Percentiles rank a stretch among this genome's conserved stretches.
Conservation (phyloP, 495 filamentous ascomycete species). For the Aspergillus sparsus region DNA sequence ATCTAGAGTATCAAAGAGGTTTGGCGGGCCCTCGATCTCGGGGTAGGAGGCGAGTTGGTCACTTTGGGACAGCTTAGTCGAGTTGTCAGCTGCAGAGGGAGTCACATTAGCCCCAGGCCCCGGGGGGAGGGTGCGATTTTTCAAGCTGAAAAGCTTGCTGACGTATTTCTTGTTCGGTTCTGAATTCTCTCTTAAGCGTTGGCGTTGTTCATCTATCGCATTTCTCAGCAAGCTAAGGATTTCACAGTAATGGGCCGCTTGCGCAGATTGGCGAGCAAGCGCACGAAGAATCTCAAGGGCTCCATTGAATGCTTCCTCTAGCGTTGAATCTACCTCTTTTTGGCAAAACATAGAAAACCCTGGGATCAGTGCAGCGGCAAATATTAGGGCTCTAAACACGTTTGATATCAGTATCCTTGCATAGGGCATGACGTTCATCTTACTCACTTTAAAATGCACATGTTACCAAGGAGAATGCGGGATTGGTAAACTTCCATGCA, state of each 20-base stretch:
- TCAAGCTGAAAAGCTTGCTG: constrained; percentile 41
- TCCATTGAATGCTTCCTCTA: constrained; percentile 36
- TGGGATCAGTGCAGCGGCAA: constrained; percentile 44
- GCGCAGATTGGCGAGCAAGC: constrained; percentile 38
- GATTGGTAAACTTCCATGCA: constrained; percentile 40
- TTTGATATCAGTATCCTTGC: constrained; percentile 15
- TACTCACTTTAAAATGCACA: constrained; percentile 41
- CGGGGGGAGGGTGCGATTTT: constrained; percentile 12
- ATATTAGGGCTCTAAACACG: constrained; percentile 38
- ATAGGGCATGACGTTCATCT: too few species aligned
- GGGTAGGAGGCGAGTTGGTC: constrained; percentile 1
- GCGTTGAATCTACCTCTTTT: constrained; percentile 32
- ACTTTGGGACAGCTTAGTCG: neutral
- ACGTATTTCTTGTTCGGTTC: constrained; percentile 39
- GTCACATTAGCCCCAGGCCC: neutral
- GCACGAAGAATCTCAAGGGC: constrained; percentile 36
- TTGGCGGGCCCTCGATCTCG: neutral
- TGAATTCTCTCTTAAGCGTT: constrained; percentile 31
- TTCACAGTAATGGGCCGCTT: constrained; percentile 44
- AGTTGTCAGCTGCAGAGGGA: neutral
- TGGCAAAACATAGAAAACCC: constrained; percentile 48
- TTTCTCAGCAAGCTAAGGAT: constrained; percentile 37
- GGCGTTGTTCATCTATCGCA: constrained; percentile 38
- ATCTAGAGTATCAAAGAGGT: constrained; percentile 6
- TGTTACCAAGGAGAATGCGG: constrained; percentile 36